A percentile compares a stretch with the other conserved stretches of the same genome.
Conservation (phyloP, 768 basidiomycete genomes). For the Hygrophoropsis aurantiaca region DNA sequence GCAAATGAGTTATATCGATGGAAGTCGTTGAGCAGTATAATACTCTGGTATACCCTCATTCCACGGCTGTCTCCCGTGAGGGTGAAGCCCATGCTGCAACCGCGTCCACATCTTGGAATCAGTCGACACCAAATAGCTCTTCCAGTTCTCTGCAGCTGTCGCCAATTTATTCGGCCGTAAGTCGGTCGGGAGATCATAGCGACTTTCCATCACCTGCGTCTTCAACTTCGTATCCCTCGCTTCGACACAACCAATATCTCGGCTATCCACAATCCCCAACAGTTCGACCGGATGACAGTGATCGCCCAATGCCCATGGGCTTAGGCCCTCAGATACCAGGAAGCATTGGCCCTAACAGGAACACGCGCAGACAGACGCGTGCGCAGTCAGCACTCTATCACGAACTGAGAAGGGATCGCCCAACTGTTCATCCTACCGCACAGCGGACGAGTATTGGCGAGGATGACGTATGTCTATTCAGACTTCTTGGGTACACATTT, state of each 20-base stretch:
- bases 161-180: constrained; percentile 38
- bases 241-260: constrained; percentile 24
- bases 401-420: constrained; percentile 29
- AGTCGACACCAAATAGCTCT: constrained; percentile 13
- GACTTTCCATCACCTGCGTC: constrained; percentile 25
- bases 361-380: constrained; percentile 46
- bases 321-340: constrained; percentile 44
- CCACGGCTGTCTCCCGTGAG: constrained; percentile 19
- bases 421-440: constrained; percentile 9
- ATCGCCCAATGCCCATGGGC: constrained; percentile 21
- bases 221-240: constrained; percentile 19
- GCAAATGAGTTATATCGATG: constrained; percentile 38
- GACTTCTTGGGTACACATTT: neutral
- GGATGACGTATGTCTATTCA: constrained; percentile 22
- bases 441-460: constrained; percentile 19
- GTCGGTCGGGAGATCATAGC: constrained; percentile 40
- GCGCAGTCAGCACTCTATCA: constrained; percentile 32
- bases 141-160: constrained; percentile 23
- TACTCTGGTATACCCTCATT: constrained; percentile 31
- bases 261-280: constrained; percentile 28
- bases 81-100: constrained; percentile 23
- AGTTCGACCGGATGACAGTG: constrained; percentile 26
- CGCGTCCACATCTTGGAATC: constrained; percentile 28
- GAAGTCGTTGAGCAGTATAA: constrained; percentile 35
- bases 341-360: constrained; percentile 54